Base-by-base conservation (phyloP, 2,329 filamentous ascomycete genomes). In the Pestalotiopsis sp. region DNA sequence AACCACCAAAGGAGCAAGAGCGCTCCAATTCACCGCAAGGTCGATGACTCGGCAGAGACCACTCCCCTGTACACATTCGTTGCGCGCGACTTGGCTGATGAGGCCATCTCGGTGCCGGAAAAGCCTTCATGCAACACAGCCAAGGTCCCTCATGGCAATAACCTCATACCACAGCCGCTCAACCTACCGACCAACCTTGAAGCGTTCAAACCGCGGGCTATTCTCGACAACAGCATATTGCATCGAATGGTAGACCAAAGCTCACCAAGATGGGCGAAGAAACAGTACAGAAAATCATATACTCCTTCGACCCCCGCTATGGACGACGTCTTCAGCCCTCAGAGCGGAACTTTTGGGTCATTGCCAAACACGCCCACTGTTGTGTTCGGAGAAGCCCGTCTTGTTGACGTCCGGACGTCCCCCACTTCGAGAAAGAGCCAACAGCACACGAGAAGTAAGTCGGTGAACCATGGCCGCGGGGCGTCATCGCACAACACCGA, bases 41-140 rank as follows among this genome's bases (percentile, higher is more conserved):
- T 79, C 3, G 84, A 85, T 65, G 81, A 80, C 23, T 78, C 83
- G 49, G 80, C 82, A 13, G 82, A 85, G 36, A 76, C 79, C 1
- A 80, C 84, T 1, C 84, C 84, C 1, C 86, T 86, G 70, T 84
- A 83, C 70, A 80, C 86, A 38, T 86, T 86, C 71, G 84, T 84
- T 1, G 78, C 80, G 2, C 66, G 63, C 6, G 62, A 49, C 31
- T 17, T 61, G 13, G n/a, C 11, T 45, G 41, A 65, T 20, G 41
- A 41, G 25, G 25, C 49, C 2, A 17, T 23, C 31, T 49, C 12
- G 7, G 41, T n/a, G 9, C 20, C 52, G 62, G 27, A 52, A 23
- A 36, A 7, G 31, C 31, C 31, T 36, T 36, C 31, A 7, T 36
- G 31, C 31, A 17, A 23, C 7, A 36, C 17, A 4, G 13, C 59